Percentiles rank a stretch among this genome's conserved stretches.
Conservation (phyloP, 177 flowering plant species). For the Vitis hybrid region DNA sequence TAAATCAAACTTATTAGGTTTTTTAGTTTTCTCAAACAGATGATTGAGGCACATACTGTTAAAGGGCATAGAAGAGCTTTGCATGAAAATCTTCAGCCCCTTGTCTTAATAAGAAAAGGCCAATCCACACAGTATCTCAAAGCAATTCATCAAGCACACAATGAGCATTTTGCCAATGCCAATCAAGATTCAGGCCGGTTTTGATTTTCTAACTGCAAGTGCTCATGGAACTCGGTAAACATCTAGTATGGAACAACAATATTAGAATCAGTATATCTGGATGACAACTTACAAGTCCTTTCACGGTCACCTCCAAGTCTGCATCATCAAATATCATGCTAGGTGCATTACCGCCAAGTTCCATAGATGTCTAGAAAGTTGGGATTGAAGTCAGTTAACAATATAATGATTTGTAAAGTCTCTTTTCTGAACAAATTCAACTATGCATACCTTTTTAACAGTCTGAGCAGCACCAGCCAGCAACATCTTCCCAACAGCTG, state of each 20-base stretch:
- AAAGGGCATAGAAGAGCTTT: too few relatives aligned
- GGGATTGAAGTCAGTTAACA: conserved; percentile 2
- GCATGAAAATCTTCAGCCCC: too few relatives aligned
- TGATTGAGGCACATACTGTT: too few relatives aligned
- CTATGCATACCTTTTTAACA: conserved; percentile 71
- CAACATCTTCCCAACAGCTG: conserved; percentile 95
- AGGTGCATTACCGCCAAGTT: conserved; percentile 99
- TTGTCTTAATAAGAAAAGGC: too few relatives aligned
- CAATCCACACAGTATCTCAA: too few relatives aligned
- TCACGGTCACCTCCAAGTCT: conserved; percentile 90
- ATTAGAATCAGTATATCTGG: background rate
- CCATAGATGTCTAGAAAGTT: conserved; percentile 69
- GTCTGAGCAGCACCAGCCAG: conserved; percentile 94
- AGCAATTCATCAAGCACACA: too few relatives aligned
- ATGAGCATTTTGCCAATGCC: too few relatives aligned
- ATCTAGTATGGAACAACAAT: background rate
- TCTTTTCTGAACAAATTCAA: background rate
- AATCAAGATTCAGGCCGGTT: too few relatives aligned
- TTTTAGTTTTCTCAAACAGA: too few relatives aligned
- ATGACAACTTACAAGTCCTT: conserved; percentile 75
- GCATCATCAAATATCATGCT: conserved; percentile 97
- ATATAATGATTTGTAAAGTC: background rate
- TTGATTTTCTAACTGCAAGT: too few relatives aligned
- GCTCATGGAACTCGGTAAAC: too few relatives aligned
- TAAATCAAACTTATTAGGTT: too few relatives aligned